A percentile compares a stretch with the other conserved stretches of the same genome.
Conservation (phyloP, 2,329 filamentous ascomycete species). For the Cercospora zeina region DNA sequence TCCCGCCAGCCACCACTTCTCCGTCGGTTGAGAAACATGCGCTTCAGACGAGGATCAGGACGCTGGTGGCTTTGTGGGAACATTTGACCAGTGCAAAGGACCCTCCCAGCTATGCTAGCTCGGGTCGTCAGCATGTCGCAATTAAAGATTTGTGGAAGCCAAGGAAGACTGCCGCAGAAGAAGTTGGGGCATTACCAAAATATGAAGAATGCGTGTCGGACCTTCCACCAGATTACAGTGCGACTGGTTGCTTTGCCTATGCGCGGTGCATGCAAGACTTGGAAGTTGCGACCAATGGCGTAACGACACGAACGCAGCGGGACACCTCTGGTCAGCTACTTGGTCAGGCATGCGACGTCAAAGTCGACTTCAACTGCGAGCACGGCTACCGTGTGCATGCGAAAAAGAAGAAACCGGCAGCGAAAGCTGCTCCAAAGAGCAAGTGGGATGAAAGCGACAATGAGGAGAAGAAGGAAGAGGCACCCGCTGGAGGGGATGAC, state of each 20-base stretch:
- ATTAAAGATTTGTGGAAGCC: constrained; percentile 30
- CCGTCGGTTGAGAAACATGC: constrained; percentile 48
- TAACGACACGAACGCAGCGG: constrained; percentile 13
- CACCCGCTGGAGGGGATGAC: constrained; percentile 41
- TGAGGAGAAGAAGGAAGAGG: constrained; percentile 48
- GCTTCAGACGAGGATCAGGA: constrained; percentile 37
- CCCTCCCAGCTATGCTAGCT: background rate
- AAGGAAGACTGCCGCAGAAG: constrained; percentile 10
- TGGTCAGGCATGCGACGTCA: constrained; percentile 31
- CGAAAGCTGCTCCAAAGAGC: constrained; percentile 40
- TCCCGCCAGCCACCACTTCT: constrained; percentile 46
- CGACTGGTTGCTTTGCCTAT: constrained; percentile 25
- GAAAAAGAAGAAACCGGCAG: constrained; percentile 54
- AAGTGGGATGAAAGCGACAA: constrained; percentile 51
- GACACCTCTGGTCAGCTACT: constrained; percentile 9
- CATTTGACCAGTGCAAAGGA: constrained; percentile 13
- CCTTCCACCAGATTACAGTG: constrained; percentile 50
- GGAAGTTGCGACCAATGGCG: constrained; percentile 18
- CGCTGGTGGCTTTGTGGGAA: constrained; percentile 35
- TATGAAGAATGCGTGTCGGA: constrained; percentile 49
- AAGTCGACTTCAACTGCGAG: constrained; percentile 61
- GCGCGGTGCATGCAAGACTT: constrained; percentile 19
- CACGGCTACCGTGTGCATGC: constrained; percentile 54
- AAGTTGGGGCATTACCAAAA: constrained; percentile 41
- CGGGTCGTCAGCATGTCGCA: constrained; percentile 7